Evolutionary conservation across 2,329 filamentous ascomycete genomes (phyloP).

Genomic region (Fusarium goolgardi): DNA sequence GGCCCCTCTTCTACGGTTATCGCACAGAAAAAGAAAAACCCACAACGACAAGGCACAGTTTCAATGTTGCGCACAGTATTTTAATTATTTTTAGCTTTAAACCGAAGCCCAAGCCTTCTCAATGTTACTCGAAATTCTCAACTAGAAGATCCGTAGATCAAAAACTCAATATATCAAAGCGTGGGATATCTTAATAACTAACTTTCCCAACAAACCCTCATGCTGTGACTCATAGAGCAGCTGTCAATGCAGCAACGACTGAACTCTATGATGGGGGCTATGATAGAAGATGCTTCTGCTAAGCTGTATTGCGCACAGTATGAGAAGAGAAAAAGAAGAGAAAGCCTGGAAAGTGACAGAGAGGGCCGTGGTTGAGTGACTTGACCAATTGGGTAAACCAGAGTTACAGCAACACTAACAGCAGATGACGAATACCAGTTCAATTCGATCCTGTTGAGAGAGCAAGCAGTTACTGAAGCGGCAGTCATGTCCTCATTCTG

Average conservation of each 20-base stretch:
- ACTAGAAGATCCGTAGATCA: too few species aligned
- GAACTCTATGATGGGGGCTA: too few species aligned
- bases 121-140: too few species aligned
- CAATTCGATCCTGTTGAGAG: constrained; percentile 8
- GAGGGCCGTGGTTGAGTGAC: constrained; percentile 16
- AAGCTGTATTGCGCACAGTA: constrained; percentile 42
- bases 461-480: constrained; percentile 14
- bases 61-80: constrained; percentile 37
- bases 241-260: too few species aligned
- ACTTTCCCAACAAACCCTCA: too few species aligned
- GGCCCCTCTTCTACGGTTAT: constrained; percentile 10
- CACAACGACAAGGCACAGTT: constrained; percentile 28
- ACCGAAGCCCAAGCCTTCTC: too few species aligned
- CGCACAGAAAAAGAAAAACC: constrained; percentile 11
- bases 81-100: too few species aligned
- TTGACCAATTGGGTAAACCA: constrained; percentile 22
- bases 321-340: constrained; percentile 7
- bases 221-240: too few species aligned
- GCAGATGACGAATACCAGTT: constrained; percentile 14
- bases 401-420: constrained; percentile 28
- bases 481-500: constrained; percentile 13
- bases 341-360: constrained; percentile 6
- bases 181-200: too few species aligned
- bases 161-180: too few species aligned
- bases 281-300: too few species aligned